Evolutionary conservation across 2,329 filamentous ascomycete species (phyloP).

Genomic region (Colletotrichum godetiae): DNA sequence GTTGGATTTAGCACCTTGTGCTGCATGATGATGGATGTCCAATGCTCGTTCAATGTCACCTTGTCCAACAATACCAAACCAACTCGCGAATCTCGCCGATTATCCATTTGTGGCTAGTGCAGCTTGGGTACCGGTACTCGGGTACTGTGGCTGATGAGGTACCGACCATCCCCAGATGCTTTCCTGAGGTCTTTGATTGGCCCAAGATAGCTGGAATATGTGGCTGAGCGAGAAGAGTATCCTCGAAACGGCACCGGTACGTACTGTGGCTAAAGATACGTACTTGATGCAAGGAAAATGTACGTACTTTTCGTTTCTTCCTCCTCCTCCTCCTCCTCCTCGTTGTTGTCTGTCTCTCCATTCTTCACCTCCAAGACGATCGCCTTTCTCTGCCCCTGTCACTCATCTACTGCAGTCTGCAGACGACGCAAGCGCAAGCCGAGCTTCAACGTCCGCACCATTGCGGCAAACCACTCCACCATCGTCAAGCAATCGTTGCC

Average conservation of each 20-base stretch:
- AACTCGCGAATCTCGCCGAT: not conserved
- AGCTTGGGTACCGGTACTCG: not conserved
- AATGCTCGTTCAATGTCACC: constrained; percentile 19
- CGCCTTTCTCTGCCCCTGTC: not conserved
- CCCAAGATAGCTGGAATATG: not conserved
- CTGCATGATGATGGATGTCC: too few relatives aligned
- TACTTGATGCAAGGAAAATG: not conserved
- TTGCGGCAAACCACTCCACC: too few relatives aligned
- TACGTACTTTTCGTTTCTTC: not conserved
- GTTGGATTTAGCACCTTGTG: not conserved
- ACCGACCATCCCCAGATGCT: not conserved
- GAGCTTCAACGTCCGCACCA: too few relatives aligned
- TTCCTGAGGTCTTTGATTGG: not conserved
- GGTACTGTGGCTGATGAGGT: not conserved
- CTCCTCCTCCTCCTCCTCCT: not conserved
- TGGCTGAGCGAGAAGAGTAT: not conserved
- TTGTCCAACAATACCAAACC: not conserved
- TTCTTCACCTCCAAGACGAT: not conserved
- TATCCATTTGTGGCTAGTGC: not conserved
- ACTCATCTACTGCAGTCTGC: not conserved
- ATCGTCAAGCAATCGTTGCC: too few relatives aligned
- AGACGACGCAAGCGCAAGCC: too few relatives aligned
- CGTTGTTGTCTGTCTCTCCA: not conserved
- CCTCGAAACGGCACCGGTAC: not conserved
- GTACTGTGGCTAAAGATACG: not conserved